Conservation (phyloP, 371 early-diverging fungal species). For the Circinella umbellata region DNA sequence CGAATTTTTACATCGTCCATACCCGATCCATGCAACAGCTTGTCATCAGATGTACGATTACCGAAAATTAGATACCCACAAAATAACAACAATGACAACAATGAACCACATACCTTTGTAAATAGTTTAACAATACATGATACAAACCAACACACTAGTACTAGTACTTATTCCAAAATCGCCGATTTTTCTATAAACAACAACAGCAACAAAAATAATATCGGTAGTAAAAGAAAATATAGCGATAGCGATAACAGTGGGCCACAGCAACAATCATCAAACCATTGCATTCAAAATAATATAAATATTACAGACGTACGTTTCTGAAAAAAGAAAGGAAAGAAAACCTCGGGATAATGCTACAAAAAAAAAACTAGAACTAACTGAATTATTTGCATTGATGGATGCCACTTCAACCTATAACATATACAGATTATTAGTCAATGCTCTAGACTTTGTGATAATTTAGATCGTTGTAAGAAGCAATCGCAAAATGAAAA, state of each 20-base stretch:
- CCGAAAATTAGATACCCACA: conserved; percentile 11
- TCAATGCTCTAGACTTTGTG: conserved; percentile 20
- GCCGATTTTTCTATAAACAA: not conserved
- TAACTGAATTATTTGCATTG: no score
- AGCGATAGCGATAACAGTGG: not conserved
- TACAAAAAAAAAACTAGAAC: no score
- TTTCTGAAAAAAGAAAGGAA: no score
- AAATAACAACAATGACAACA: not conserved
- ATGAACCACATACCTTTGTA: conserved; percentile 2
- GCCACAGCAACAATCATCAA: not conserved
- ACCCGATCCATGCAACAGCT: not conserved
- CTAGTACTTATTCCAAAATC: not conserved
- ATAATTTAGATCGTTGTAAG: conserved; percentile 18
- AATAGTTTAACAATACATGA: conserved; percentile 8
- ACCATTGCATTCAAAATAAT: not conserved
- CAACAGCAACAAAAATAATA: not conserved
- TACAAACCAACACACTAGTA: not conserved
- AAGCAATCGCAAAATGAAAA: conserved; percentile 14
- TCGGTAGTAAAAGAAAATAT: not conserved
- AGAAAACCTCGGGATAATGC: no score
- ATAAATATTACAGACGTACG: not conserved
- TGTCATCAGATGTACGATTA: conserved; percentile 7
- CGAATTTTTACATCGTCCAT: not conserved
- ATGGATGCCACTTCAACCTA: no score
- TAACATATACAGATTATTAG: conserved; percentile 13